phyloP scores from a whole-genome alignment of 768 basidiomycete genomes.

The Kwoniella dejecticola region DNA sequence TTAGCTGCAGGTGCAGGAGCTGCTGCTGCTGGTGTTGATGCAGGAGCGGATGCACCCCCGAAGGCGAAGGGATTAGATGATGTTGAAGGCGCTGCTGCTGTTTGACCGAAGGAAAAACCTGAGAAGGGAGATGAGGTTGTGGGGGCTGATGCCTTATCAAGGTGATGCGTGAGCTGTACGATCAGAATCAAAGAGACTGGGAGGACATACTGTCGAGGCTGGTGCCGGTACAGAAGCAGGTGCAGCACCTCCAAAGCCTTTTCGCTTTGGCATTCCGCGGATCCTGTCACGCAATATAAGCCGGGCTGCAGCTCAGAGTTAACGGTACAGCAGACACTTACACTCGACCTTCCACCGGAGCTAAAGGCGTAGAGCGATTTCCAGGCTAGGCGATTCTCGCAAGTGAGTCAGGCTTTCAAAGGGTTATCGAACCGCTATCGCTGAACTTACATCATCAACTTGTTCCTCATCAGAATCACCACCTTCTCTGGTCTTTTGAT shows the following conservation, averaged over 20 bases:
- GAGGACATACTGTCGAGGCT: constrained; percentile 4
- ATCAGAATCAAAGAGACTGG: background rate
- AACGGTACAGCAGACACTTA: too few species aligned
- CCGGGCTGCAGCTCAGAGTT: too few species aligned
- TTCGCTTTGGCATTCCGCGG: constrained; percentile 52
- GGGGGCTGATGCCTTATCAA: constrained; percentile 9
- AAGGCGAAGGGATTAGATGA: constrained; percentile 5
- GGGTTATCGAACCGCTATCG: too few species aligned
- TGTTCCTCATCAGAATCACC: constrained; percentile 30
- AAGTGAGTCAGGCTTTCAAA: too few species aligned
- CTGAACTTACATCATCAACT: constrained; percentile 37
- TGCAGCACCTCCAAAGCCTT: constrained; percentile 22
- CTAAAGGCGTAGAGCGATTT: constrained; percentile 25
- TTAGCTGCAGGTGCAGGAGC: constrained; percentile 12
- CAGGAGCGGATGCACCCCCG: constrained; percentile 12
- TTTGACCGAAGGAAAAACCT: constrained; percentile 37
- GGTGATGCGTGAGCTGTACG: constrained; percentile 1
- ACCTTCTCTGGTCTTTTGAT: constrained; percentile 50
- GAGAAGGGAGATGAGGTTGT: constrained; percentile 26
- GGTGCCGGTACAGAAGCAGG: constrained; percentile 1
- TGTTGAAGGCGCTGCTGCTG: constrained; percentile 1
- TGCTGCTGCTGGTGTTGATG: constrained; percentile 22
- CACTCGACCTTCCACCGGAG: constrained; percentile 44
- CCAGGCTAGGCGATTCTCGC: too few species aligned
- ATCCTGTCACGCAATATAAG: constrained; percentile 27